Conservation (phyloP, 495 filamentous ascomycete genomes). For the Aspergillus diversus region DNA sequence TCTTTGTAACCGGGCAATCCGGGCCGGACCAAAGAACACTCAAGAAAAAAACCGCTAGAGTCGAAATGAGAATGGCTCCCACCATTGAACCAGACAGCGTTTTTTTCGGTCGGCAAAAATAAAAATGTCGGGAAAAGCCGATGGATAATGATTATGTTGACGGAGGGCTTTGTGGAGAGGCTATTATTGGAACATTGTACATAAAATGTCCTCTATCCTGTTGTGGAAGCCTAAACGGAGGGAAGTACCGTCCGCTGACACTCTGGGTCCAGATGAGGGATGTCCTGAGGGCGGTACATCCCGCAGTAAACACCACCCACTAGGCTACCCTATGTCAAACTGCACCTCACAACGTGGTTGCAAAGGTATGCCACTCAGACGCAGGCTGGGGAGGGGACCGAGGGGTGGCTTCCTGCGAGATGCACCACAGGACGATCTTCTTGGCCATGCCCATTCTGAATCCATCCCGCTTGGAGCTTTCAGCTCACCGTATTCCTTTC, state of each 20-base stretch:
- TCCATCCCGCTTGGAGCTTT: background rate
- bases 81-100: no score
- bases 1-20: constrained; percentile 2
- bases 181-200: no score
- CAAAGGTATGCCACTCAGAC: background rate
- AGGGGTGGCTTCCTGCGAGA: background rate
- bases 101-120: no score
- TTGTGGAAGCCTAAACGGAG: no score
- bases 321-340: background rate
- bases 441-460: background rate
- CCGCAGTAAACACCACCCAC: no score
- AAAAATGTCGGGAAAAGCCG: no score
- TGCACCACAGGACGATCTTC: background rate
- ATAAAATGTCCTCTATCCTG: no score
- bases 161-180: no score
- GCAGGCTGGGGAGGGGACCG: background rate
- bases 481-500: background rate
- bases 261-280: no score
- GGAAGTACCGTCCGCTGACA: no score
- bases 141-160: no score
- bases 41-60: background rate
- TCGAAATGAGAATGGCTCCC: background rate
- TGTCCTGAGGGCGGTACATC: no score
- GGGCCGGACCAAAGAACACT: constrained; percentile 9
- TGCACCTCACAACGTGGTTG: background rate